Percentiles rank a stretch among this genome's conserved stretches.
Conservation (phyloP, 768 basidiomycete species). For the Mycena maculata region DNA sequence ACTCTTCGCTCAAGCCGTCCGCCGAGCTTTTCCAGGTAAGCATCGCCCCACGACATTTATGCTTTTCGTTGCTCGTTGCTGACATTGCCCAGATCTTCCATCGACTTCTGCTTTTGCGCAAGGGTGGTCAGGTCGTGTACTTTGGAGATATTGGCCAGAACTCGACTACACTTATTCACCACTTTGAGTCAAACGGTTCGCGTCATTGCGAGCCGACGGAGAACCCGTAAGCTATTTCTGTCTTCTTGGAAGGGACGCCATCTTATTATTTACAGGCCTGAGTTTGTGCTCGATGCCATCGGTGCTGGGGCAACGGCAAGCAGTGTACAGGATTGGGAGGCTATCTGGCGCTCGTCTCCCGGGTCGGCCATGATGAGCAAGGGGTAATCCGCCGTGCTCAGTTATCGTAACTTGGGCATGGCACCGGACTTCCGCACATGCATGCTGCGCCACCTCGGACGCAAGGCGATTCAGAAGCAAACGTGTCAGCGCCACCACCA, state of each 20-base stretch:
- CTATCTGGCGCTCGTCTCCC: slow-evolving; percentile 66
- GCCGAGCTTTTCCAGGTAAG: slow-evolving; percentile 81
- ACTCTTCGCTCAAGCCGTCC: slow-evolving; percentile 71
- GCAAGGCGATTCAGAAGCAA: no score
- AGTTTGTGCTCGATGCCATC: slow-evolving; percentile 77
- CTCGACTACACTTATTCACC: slow-evolving; percentile 71
- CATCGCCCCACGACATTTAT: background rate
- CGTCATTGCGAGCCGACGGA: slow-evolving; percentile 69
- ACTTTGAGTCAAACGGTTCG: slow-evolving; percentile 80
- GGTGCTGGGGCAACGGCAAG: slow-evolving; percentile 77
- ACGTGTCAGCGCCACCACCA: no score
- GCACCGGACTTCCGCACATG: no score
- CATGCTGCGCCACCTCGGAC: no score
- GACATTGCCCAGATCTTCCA: slow-evolving; percentile 69
- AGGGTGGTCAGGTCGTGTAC: slow-evolving; percentile 83
- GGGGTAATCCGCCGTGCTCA: no score
- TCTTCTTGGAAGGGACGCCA: background rate
- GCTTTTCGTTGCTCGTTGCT: background rate
- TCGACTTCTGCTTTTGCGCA: slow-evolving; percentile 76
- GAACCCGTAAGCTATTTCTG: slow-evolving; percentile 69
- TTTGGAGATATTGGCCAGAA: slow-evolving; percentile 78
- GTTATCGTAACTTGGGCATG: no score
- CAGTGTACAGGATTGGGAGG: slow-evolving; percentile 67
- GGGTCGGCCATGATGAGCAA: no score
- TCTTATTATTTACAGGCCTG: slow-evolving; percentile 52